phyloP scores from a whole-genome alignment of 805 yeast genomes.

The Jamesozyma hellenica region DNA sequence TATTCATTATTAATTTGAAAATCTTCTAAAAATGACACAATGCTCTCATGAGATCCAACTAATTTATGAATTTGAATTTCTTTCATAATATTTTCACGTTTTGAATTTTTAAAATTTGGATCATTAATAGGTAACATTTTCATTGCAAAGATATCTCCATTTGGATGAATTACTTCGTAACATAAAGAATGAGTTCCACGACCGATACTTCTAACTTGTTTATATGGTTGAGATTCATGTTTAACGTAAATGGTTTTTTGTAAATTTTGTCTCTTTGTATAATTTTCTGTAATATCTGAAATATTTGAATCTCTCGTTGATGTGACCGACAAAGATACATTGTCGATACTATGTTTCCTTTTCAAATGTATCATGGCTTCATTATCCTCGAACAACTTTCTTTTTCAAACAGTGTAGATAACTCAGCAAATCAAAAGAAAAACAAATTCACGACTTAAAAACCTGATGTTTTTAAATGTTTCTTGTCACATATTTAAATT shows the following conservation, averaged over 20 bases:
- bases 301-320: too few relatives aligned
- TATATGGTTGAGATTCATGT: slow-evolving; percentile 2
- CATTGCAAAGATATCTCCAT: slow-evolving; percentile 3
- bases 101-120: not conserved
- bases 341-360: too few relatives aligned
- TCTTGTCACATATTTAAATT: too few relatives aligned
- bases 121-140: slow-evolving; percentile 2
- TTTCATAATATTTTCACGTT: not conserved
- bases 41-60: not conserved
- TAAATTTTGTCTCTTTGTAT: slow-evolving; percentile 1
- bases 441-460: too few relatives aligned
- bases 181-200: slow-evolving; percentile 2
- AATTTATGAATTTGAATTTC: slow-evolving; percentile 4
- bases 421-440: too few relatives aligned
- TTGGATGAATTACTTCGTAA: slow-evolving; percentile 3
- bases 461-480: too few relatives aligned
- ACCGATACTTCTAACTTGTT: not conserved
- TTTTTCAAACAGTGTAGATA: too few relatives aligned
- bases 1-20: slow-evolving; percentile 2
- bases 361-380: too few relatives aligned
- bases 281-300: too few relatives aligned
- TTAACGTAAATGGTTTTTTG: slow-evolving; percentile 1
- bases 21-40: slow-evolving; percentile 1
- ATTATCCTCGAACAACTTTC: too few relatives aligned
- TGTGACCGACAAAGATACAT: too few relatives aligned